Percentiles rank a stretch among this genome's conserved stretches.
These are phyloP conservation scores for Acaromyces ingoldii DNA, from an alignment of 1,284 basidiomycete species.

Conservation along the genomic window DNA sequence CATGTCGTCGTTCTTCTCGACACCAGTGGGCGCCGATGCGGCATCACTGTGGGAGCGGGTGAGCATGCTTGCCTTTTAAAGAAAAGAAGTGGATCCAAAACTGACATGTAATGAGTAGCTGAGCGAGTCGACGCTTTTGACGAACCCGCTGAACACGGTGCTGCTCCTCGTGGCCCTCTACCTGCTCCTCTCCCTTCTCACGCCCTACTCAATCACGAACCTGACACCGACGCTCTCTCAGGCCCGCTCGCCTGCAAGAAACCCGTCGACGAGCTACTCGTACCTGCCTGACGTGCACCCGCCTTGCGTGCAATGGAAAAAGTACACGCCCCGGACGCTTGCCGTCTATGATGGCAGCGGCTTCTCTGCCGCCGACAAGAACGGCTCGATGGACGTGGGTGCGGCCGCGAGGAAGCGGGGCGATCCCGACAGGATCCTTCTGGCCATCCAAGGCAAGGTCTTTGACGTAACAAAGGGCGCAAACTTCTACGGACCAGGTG, in stretches of 20 bases:
- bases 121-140: constrained; percentile 15
- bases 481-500: constrained; percentile 88
- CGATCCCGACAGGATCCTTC: constrained; percentile 60
- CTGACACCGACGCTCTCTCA: constrained; percentile 12
- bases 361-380: too few relatives aligned
- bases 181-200: constrained; percentile 25
- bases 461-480: constrained; percentile 84
- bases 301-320: constrained; percentile 32
- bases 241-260: constrained; percentile 20
- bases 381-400: too few relatives aligned
- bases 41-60: background rate
- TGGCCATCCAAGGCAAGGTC: constrained; percentile 79
- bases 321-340: constrained; percentile 45
- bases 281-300: constrained; percentile 38
- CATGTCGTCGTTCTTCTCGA: too few relatives aligned
- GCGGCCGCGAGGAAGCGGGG: background rate
- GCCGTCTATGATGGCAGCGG: constrained; percentile 41
- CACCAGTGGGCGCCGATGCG: too few relatives aligned
- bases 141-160: constrained; percentile 38
- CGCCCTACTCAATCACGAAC: constrained; percentile 22
- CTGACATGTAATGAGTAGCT: background rate
- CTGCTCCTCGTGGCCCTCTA: constrained; percentile 28
- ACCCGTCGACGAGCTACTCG: constrained; percentile 24
- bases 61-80: background rate
- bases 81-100: background rate